phyloP scores from a whole-genome alignment of 768 basidiomycete genomes.

The Podaxis sp. region DNA sequence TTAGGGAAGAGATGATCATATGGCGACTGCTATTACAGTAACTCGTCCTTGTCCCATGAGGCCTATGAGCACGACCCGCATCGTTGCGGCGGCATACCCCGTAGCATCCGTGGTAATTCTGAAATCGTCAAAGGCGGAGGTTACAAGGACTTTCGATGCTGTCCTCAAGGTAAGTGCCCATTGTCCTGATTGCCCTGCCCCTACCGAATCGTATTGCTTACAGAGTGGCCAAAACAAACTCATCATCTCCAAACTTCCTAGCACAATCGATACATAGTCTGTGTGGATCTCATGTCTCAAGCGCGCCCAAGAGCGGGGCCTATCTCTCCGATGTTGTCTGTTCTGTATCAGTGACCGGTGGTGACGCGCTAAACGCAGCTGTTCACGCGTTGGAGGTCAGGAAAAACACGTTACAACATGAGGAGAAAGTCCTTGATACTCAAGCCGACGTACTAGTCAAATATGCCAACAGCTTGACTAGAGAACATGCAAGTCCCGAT shows the following conservation, averaged over 20 bases:
- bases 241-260: conserved; percentile 48
- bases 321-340: conserved; percentile 59
- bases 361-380: conserved; percentile 29
- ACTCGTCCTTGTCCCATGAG: conserved; percentile 13
- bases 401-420: conserved; percentile 34
- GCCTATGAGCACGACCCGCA: conserved; percentile 20
- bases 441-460: conserved; percentile 41
- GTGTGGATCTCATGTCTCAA: conserved; percentile 50
- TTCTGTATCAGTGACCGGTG: conserved; percentile 29
- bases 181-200: not conserved
- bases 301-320: conserved; percentile 20
- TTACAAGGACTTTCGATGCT: conserved; percentile 51
- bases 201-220: not conserved
- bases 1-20: no score
- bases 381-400: conserved; percentile 37
- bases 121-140: conserved; percentile 55
- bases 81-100: conserved; percentile 37
- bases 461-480: conserved; percentile 45
- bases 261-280: conserved; percentile 49
- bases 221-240: conserved; percentile 57
- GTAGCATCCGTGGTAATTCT: conserved; percentile 59
- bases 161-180: conserved; percentile 41
- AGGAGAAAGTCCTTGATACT: conserved; percentile 38
- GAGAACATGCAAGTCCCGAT: conserved; percentile 38
- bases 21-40: not conserved